phyloP scores from a whole-genome alignment of 306 rosid species.

The Nissolia schottii region DNA sequence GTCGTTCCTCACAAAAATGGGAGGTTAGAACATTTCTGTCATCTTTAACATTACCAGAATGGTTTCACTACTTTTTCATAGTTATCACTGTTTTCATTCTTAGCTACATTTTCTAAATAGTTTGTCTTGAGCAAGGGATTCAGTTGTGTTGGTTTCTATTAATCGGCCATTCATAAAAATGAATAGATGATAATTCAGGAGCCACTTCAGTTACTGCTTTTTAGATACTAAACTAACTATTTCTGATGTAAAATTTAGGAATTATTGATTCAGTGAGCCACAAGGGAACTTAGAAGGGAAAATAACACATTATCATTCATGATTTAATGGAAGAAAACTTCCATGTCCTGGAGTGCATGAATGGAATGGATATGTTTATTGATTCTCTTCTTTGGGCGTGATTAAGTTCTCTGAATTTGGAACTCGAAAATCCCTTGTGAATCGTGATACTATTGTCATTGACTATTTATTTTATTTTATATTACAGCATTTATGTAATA shows the following conservation, averaged over 20 bases:
- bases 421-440: neutral
- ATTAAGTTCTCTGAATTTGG: neutral
- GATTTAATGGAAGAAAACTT: neutral
- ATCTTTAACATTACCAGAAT: constrained; percentile 9
- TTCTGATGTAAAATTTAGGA: neutral
- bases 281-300: neutral
- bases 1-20: constrained; percentile 96
- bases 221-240: neutral
- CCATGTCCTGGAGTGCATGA: neutral
- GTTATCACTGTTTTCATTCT: neutral
- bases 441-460: neutral
- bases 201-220: neutral
- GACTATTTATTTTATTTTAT: constrained; percentile 15
- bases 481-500: constrained; percentile 78
- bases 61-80: neutral
- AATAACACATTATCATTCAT: neutral
- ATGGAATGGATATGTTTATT: neutral
- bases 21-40: constrained; percentile 49
- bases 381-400: neutral
- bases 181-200: neutral
- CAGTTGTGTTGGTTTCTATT: neutral
- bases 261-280: constrained; percentile 6
- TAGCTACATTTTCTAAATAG: neutral
- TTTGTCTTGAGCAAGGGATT: neutral
- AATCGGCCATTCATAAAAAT: neutral